These are phyloP conservation scores for Skeletonema tropicum DNA, from an alignment of 108 stramenopile genomes.

Conservation along the genomic window DNA sequence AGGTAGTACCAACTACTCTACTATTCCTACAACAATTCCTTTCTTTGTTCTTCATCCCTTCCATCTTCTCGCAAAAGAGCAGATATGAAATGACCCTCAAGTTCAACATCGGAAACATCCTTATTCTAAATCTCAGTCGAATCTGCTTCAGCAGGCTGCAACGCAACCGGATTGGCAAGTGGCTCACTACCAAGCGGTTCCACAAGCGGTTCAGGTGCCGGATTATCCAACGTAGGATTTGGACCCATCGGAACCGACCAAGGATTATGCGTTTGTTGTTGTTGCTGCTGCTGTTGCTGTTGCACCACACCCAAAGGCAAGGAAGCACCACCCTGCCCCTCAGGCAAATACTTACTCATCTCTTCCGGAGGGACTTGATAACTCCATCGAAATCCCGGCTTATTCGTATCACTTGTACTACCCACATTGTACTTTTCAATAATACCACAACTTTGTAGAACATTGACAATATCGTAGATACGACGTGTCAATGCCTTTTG, in stretches of 20 bases:
- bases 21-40: too few relatives aligned
- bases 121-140: too few relatives aligned
- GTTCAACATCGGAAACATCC: too few relatives aligned
- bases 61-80: too few relatives aligned
- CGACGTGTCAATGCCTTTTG: slow-evolving; percentile 54
- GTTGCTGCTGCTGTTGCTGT: too few relatives aligned
- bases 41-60: too few relatives aligned
- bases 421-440: slow-evolving; percentile 31
- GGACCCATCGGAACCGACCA: slow-evolving; percentile 2
- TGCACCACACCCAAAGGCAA: not conserved
- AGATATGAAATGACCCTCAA: too few relatives aligned
- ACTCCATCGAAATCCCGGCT: not conserved
- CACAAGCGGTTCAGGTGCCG: not conserved
- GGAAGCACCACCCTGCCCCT: not conserved
- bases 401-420: slow-evolving; percentile 1
- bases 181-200: not conserved
- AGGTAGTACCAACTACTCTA: too few relatives aligned
- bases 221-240: not conserved
- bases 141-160: too few relatives aligned
- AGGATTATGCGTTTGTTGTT: too few relatives aligned
- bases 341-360: not conserved
- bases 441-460: slow-evolving; percentile 34
- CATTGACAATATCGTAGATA: slow-evolving; percentile 62
- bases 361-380: not conserved
- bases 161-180: too few relatives aligned